A percentile compares a stretch with the other conserved stretches of the same genome.
Evolutionary conservation across 2,329 filamentous ascomycete species (phyloP).

Genomic region (Penicillium expansum): DNA sequence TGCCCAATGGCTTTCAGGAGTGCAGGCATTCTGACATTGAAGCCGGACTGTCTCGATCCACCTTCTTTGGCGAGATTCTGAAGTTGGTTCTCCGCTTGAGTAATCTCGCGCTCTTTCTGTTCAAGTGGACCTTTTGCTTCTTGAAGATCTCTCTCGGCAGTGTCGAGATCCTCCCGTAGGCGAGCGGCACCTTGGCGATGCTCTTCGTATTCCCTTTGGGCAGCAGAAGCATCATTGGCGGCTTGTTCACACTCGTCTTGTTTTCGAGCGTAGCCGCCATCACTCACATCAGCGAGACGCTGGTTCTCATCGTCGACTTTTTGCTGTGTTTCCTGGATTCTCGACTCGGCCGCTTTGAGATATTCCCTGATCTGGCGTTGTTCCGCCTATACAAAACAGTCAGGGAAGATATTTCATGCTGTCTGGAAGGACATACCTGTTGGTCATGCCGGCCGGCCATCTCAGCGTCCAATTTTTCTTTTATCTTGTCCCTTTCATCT

Average conservation of each 20-base stretch:
- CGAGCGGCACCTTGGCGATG: conserved; percentile 39
- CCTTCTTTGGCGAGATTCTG: conserved; percentile 55
- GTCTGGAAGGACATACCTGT: conserved; percentile 37
- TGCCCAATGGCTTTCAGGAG: conserved; percentile 67
- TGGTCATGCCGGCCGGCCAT: conserved; percentile 55
- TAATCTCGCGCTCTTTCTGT: conserved; percentile 56
- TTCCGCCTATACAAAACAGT: conserved; percentile 48
- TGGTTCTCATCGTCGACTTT: conserved; percentile 50
- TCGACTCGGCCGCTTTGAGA: conserved; percentile 52
- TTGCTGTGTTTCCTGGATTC: conserved; percentile 42
- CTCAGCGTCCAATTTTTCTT: conserved; percentile 53
- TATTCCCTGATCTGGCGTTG: conserved; percentile 64
- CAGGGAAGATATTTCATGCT: neutral
- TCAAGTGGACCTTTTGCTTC: conserved; percentile 24
- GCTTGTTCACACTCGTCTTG: conserved; percentile 59
- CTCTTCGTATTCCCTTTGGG: conserved; percentile 42
- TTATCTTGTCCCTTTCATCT: conserved; percentile 49
- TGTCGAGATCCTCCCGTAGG: conserved; percentile 37
- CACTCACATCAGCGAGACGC: conserved; percentile 66
- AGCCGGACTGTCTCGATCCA: conserved; percentile 62
- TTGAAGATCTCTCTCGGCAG: conserved; percentile 35
- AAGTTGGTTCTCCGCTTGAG: conserved; percentile 52
- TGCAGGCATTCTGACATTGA: conserved; percentile 59
- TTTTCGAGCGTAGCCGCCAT: conserved; percentile 65
- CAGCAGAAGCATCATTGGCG: conserved; percentile 50